A percentile compares a stretch with the other conserved stretches of the same genome.
phyloP scores from a whole-genome alignment of 768 basidiomycete genomes.

The Nidula microcarpa region DNA sequence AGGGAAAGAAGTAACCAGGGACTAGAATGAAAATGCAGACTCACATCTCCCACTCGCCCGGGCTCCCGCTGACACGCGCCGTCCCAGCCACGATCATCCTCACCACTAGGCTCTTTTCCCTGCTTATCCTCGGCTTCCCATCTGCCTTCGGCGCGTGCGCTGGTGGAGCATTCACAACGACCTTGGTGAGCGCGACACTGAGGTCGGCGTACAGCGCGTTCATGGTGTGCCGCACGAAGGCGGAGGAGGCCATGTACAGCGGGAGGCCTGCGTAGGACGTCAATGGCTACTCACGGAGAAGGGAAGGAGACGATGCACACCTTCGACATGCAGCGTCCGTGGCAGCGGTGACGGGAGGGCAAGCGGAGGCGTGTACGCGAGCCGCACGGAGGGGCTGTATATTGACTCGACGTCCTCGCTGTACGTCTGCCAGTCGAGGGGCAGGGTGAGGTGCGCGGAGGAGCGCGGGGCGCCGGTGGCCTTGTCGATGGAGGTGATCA shows the following conservation, averaged over 20 bases:
- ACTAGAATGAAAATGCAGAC: conserved; percentile 21
- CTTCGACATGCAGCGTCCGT: conserved; percentile 66
- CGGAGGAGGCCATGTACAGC: conserved; percentile 67
- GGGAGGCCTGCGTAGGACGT: conserved; percentile 49
- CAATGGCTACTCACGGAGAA: background rate
- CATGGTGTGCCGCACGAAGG: conserved; percentile 69
- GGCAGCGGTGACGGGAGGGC: conserved; percentile 69
- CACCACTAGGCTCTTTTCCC: conserved; percentile 60
- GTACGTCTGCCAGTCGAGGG: conserved; percentile 22
- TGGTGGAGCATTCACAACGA: conserved; percentile 32
- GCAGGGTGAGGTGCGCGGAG: conserved; percentile 13
- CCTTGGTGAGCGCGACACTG: conserved; percentile 48
- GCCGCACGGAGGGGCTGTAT: conserved; percentile 61
- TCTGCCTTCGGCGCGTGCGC: conserved; percentile 1
- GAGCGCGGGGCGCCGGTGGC: conserved; percentile 32
- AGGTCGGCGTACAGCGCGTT: conserved; percentile 73
- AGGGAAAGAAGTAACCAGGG: no score
- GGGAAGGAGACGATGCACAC: conserved; percentile 27
- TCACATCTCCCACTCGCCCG: conserved; percentile 73
- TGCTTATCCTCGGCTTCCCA: conserved; percentile 22
- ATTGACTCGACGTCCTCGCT: conserved; percentile 40
- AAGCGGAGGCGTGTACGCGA: conserved; percentile 68
- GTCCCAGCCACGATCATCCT: conserved; percentile 53
- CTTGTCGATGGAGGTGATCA: conserved; percentile 54
- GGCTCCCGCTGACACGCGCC: conserved; percentile 59